Conservation (phyloP, 176 grass and related monocot genomes). For the Otatea glauca region DNA sequence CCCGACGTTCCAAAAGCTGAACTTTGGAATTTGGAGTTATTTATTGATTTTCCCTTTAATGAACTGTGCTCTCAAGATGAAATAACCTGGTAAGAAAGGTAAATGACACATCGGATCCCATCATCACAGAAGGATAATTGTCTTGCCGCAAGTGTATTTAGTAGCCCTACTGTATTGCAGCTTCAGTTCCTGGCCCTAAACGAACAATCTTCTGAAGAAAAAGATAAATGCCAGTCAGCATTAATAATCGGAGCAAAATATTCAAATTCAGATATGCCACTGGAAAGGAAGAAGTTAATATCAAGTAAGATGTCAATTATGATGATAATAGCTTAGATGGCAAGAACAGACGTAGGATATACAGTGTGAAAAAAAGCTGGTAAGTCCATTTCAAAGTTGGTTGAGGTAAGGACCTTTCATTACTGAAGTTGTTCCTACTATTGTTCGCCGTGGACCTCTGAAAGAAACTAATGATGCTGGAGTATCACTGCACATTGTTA, state of each 20-base stretch:
- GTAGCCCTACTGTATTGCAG: not conserved
- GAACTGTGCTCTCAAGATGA: not conserved
- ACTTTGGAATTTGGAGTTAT: not conserved
- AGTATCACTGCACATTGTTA: not conserved
- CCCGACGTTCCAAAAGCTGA: not conserved
- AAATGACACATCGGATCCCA: conserved; percentile 18
- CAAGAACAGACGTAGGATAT: not conserved
- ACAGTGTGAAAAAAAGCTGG: not conserved
- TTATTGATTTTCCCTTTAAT: not conserved
- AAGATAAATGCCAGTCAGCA: conserved; percentile 2
- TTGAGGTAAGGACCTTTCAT: conserved; percentile 20
- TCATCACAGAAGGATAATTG: conserved; percentile 1
- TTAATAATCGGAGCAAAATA: not conserved
- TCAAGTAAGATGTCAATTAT: not conserved
- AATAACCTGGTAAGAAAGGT: not conserved
- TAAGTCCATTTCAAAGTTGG: not conserved
- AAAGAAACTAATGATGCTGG: conserved; percentile 32
- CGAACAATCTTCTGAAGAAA: conserved; percentile 21
- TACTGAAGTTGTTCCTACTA: conserved; percentile 15
- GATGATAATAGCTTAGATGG: not conserved
- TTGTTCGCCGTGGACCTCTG: conserved; percentile 1
- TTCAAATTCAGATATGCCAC: not conserved
- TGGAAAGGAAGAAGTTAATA: not conserved
- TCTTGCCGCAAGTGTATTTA: not conserved
- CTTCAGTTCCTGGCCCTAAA: not conserved